These are phyloP conservation scores for Mortierella sp. DNA, from an alignment of 371 early-diverging fungal species.

Conservation along the genomic window DNA sequence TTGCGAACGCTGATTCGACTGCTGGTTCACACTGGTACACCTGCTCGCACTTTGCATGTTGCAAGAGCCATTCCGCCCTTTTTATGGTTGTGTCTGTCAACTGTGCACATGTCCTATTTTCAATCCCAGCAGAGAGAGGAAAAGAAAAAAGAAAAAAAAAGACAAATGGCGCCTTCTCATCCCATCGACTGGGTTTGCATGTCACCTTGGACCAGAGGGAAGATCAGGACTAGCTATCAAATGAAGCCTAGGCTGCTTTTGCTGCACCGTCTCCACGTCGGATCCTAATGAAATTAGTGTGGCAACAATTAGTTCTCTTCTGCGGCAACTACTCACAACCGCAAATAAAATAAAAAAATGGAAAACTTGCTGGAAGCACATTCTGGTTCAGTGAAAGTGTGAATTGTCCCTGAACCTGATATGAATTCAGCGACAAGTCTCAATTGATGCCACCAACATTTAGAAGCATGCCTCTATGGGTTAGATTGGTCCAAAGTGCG, in stretches of 20 bases:
- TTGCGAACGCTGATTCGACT: background rate
- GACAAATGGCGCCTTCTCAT: background rate
- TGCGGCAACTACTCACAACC: background rate
- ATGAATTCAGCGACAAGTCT: background rate
- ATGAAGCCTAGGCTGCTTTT: background rate
- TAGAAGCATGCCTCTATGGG: background rate
- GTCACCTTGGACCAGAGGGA: background rate
- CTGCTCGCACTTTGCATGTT: background rate
- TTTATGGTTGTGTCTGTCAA: background rate
- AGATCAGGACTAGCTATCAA: background rate
- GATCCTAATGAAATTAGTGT: background rate
- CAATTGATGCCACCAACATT: background rate
- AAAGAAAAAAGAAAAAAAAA: background rate
- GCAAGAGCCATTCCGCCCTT: background rate
- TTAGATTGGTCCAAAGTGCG: background rate
- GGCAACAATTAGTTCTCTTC: background rate
- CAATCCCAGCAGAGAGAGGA: constrained; percentile 19
- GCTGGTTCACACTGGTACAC: background rate
- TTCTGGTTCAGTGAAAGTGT: background rate
- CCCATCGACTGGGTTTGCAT: background rate
- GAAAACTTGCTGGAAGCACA: background rate
- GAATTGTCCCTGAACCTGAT: too few species aligned
- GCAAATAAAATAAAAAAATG: background rate
- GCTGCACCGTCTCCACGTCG: background rate
- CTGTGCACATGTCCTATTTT: background rate